Percentiles rank a stretch among this genome's conserved stretches.
These are phyloP conservation scores for Pisolithus sp. DNA, from an alignment of 768 basidiomycete species.

Conservation along the genomic window DNA sequence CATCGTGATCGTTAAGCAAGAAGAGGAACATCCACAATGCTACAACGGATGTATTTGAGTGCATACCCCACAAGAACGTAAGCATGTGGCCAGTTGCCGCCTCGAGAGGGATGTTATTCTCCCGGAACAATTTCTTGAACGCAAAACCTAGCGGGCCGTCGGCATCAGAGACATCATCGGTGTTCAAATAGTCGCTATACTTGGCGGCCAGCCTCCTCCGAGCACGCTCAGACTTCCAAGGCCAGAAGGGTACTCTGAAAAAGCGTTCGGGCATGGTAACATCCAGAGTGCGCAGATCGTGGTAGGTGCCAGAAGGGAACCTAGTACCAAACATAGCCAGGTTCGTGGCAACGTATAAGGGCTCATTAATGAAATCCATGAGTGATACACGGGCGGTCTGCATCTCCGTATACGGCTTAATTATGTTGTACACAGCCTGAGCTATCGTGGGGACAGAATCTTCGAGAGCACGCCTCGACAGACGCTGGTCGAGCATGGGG, in stretches of 20 bases:
- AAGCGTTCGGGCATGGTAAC: slow-evolving; percentile 18
- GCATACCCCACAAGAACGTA: slow-evolving; percentile 19
- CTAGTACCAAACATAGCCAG: slow-evolving; percentile 13
- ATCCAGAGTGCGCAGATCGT: slow-evolving; percentile 15
- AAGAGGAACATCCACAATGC: slow-evolving; percentile 13
- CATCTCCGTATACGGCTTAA: slow-evolving; percentile 1
- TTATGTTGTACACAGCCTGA: slow-evolving; percentile 3
- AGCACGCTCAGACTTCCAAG: slow-evolving; percentile 11
- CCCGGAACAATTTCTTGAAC: slow-evolving; percentile 14
- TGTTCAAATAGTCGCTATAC: slow-evolving; percentile 10
- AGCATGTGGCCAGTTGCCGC: slow-evolving; percentile 17
- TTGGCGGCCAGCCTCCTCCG: slow-evolving; percentile 3
- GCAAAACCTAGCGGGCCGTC: slow-evolving; percentile 5
- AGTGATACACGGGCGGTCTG: slow-evolving; percentile 8
- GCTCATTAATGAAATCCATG: slow-evolving; percentile 9
- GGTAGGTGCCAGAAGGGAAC: slow-evolving; percentile 16
- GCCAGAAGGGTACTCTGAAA: slow-evolving; percentile 8
- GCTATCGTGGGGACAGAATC: slow-evolving; percentile 10
- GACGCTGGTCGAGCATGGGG: slow-evolving; percentile 15
- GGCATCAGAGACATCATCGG: slow-evolving; percentile 2
- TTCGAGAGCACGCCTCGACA: slow-evolving; percentile 12
- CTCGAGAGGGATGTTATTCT: slow-evolving; percentile 11
- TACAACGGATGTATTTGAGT: slow-evolving; percentile 17
- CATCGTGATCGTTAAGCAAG: slow-evolving; percentile 38
- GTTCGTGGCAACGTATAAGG: slow-evolving; percentile 15